A percentile compares a stretch with the other conserved stretches of the same genome.
Conservation (phyloP, 2,329 filamentous ascomycete species). For the Malbranchea cinnamomea region DNA sequence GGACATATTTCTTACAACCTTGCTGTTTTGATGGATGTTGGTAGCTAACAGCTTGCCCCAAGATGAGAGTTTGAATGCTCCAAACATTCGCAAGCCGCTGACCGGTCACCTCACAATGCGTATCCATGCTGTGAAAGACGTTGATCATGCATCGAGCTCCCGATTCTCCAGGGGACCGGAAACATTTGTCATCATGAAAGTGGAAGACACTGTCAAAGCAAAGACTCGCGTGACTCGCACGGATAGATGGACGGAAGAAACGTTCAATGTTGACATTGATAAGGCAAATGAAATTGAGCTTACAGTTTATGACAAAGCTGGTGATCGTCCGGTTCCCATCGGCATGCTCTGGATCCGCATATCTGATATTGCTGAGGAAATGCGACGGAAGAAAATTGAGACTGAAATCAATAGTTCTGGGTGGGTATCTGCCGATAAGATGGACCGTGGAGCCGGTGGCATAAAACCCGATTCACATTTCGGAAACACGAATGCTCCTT, state of each 20-base stretch:
- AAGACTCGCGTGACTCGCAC: slow-evolving; percentile 72
- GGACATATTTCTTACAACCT: slow-evolving; percentile 15
- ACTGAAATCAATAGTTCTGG: slow-evolving; percentile 86
- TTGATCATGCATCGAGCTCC: slow-evolving; percentile 73
- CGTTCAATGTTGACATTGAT: slow-evolving; percentile 84
- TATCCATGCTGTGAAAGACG: slow-evolving; percentile 79
- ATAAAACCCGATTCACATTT: slow-evolving; percentile 41
- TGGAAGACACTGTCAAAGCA: slow-evolving; percentile 84
- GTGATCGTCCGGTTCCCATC: slow-evolving; percentile 81
- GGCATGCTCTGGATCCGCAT: slow-evolving; percentile 93
- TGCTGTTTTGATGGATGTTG: not conserved
- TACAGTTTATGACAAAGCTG: slow-evolving; percentile 90
- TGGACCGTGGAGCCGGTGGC: slow-evolving; percentile 47
- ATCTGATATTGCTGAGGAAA: slow-evolving; percentile 93
- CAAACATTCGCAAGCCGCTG: slow-evolving; percentile 89
- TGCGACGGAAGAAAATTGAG: slow-evolving; percentile 93
- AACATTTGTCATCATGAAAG: slow-evolving; percentile 91
- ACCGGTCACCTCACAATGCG: slow-evolving; percentile 79
- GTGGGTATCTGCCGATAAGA: slow-evolving; percentile 94
- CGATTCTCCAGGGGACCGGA: slow-evolving; percentile 83
- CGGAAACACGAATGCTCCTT: slow-evolving; percentile 26
- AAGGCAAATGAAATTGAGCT: slow-evolving; percentile 98
- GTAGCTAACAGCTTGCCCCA: slow-evolving; percentile 5
- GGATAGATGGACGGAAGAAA: slow-evolving; percentile 84
- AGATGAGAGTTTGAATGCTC: slow-evolving; percentile 95